Evolutionary conservation across 306 rosid genomes (phyloP).

Genomic region (Inga leiocalycina): DNA sequence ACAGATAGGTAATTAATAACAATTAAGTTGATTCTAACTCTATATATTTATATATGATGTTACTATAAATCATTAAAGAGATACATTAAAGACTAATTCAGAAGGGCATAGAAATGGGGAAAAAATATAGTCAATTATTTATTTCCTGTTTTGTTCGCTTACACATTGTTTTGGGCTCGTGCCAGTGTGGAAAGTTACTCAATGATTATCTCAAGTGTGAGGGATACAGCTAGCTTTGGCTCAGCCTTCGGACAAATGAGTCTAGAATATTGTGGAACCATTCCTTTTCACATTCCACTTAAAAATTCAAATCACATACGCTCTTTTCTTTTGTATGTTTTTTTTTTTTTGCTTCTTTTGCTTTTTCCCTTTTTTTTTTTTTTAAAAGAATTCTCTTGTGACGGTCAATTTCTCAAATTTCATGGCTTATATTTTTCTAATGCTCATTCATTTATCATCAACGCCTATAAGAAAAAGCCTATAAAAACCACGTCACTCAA

Average conservation of each 20-base stretch:
- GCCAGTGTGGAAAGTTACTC: background rate
- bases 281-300: background rate
- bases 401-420: no score
- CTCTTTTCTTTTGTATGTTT: background rate
- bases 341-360: no score
- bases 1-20: background rate
- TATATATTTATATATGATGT: background rate
- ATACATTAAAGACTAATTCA: background rate
- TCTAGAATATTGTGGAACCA: background rate
- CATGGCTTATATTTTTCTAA: no score
- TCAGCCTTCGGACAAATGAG: background rate
- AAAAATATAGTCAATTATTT: background rate
- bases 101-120: background rate
- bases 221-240: background rate
- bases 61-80: background rate
- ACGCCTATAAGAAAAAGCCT: background rate
- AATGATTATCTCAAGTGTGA: background rate
- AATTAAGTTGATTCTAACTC: background rate
- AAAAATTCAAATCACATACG: no score
- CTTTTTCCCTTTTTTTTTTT: no score
- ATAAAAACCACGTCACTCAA: no score
- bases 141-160: background rate
- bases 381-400: no score
- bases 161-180: background rate
- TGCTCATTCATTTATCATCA: background rate